Conservation (phyloP, 768 basidiomycete species). For the Boletus coccyginus region DNA sequence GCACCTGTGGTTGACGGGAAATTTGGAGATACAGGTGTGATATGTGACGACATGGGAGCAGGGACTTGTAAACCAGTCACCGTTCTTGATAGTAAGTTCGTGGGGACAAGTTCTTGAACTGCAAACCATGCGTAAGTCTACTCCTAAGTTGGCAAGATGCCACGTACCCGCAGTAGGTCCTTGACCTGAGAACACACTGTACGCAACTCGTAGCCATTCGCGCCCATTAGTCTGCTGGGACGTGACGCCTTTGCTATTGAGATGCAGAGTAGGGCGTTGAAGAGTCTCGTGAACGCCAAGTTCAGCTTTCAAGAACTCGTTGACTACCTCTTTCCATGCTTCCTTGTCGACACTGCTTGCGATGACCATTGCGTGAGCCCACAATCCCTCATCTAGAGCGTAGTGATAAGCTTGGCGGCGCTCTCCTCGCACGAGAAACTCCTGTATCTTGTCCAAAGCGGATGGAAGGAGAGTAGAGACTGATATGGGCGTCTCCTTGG, state of each 20-base stretch:
- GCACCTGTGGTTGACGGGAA: slow-evolving; percentile 46
- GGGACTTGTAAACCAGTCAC: slow-evolving; percentile 40
- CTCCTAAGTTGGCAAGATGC: neutral
- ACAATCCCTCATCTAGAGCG: slow-evolving; percentile 84
- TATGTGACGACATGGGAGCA: slow-evolving; percentile 29
- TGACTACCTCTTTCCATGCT: slow-evolving; percentile 87
- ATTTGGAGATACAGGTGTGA: slow-evolving; percentile 64
- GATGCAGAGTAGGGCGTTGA: slow-evolving; percentile 10
- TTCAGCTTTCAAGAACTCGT: slow-evolving; percentile 80
- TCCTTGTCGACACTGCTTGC: slow-evolving; percentile 92
- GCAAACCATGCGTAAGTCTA: slow-evolving; percentile 5
- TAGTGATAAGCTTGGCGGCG: slow-evolving; percentile 83
- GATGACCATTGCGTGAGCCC: slow-evolving; percentile 96
- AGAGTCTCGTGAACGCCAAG: slow-evolving; percentile 45
- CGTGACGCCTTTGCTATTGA: slow-evolving; percentile 19
- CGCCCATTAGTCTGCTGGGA: slow-evolving; percentile 44
- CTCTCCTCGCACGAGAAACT: slow-evolving; percentile 78
- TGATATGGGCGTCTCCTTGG: slow-evolving; percentile 53
- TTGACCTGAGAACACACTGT: slow-evolving; percentile 82
- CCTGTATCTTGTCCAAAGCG: slow-evolving; percentile 73
- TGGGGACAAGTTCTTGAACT: slow-evolving; percentile 77
- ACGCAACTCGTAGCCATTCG: slow-evolving; percentile 76
- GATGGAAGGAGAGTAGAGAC: slow-evolving; percentile 59
- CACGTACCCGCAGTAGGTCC: slow-evolving; percentile 67
- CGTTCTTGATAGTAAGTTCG: slow-evolving; percentile 46